Evolutionary conservation across 1,284 basidiomycete species (phyloP).

Genomic region (Austropuccinia psidii): DNA sequence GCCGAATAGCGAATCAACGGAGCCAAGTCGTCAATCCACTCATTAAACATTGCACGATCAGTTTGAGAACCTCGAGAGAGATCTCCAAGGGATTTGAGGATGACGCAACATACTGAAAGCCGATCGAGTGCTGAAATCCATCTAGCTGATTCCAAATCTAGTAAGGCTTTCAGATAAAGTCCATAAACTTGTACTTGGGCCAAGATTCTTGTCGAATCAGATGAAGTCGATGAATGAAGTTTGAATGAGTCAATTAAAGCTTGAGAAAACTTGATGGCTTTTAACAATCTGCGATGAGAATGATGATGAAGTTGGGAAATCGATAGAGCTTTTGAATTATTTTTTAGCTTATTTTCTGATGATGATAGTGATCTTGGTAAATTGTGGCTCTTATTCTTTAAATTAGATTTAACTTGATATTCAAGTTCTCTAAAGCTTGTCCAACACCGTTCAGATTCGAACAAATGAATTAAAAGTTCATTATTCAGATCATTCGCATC

Average conservation of each 20-base stretch:
- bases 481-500: too few species aligned
- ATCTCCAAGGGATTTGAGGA: background rate
- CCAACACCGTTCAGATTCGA: constrained; percentile 23
- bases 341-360: background rate
- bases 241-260: background rate
- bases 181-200: constrained; percentile 11
- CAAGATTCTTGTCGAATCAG: background rate
- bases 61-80: background rate
- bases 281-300: constrained; percentile 1
- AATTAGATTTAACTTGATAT: background rate
- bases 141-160: constrained; percentile 9
- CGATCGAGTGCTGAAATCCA: constrained; percentile 8
- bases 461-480: constrained; percentile 20
- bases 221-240: background rate
- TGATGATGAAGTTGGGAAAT: constrained; percentile 2
- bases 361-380: background rate
- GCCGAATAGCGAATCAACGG: constrained; percentile 24
- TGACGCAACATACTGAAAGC: background rate
- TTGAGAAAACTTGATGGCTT: constrained; percentile 12
- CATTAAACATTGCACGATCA: constrained; percentile 9
- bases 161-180: constrained; percentile 10
- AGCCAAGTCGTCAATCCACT: constrained; percentile 4
- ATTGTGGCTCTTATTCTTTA: background rate
- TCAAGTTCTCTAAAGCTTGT: constrained; percentile 19
- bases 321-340: background rate